These are phyloP conservation scores for Kazachstania martiniae DNA, from an alignment of 805 yeast genomes.

Conservation along the genomic window DNA sequence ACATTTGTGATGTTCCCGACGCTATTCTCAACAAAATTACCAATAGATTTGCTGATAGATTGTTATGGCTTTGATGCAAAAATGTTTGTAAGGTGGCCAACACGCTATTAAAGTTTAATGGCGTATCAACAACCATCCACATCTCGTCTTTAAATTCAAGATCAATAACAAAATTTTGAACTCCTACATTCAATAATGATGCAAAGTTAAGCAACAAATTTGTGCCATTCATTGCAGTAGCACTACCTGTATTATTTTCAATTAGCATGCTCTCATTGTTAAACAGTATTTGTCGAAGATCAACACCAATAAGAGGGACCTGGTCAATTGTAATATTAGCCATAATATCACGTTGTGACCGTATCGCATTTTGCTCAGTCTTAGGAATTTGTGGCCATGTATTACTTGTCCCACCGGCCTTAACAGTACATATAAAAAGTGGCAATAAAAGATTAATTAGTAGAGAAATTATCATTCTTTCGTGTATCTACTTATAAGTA, in stretches of 20 bases:
- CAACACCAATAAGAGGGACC: conserved; percentile 32
- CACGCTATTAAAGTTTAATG: conserved; percentile 19
- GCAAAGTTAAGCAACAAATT: conserved; percentile 22
- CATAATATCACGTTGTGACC: conserved; percentile 40
- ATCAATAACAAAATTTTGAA: conserved; percentile 40
- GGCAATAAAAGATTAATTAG: too few species aligned
- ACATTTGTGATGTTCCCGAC: neutral
- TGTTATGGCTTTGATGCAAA: conserved; percentile 34
- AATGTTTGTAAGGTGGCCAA: conserved; percentile 26
- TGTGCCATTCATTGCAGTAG: conserved; percentile 3
- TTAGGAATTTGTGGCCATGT: conserved; percentile 28
- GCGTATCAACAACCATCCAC: conserved; percentile 11
- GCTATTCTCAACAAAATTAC: conserved; percentile 30
- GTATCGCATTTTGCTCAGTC: conserved; percentile 26
- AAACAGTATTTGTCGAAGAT: conserved; percentile 26
- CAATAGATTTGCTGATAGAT: conserved; percentile 35
- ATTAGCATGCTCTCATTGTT: conserved; percentile 16
- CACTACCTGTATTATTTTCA: conserved; percentile 15
- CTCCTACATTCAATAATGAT: conserved; percentile 33
- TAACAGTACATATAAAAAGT: too few species aligned
- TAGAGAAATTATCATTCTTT: too few species aligned
- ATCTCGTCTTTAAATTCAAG: conserved; percentile 43
- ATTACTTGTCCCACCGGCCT: too few species aligned
- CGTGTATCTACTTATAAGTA: too few species aligned
- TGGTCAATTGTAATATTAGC: conserved; percentile 32